A percentile compares a stretch with the other conserved stretches of the same genome.
Conservation (phyloP, 768 basidiomycete species). For the Lactifluus subvellereus region DNA sequence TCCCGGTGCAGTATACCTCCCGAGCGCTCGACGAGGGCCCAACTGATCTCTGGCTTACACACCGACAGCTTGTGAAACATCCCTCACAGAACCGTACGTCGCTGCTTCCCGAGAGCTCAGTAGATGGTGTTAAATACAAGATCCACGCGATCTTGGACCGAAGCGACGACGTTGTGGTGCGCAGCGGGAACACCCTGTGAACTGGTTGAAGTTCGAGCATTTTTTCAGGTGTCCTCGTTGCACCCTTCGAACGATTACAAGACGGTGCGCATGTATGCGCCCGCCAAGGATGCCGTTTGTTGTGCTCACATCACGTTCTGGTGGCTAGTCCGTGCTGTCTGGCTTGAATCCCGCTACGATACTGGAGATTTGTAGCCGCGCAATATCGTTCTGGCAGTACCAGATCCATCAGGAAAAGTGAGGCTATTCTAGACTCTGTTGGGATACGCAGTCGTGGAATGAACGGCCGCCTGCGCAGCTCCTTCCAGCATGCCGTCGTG, state of each 20-base stretch:
- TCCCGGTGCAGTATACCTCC: constrained; percentile 46
- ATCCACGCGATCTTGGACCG: neutral
- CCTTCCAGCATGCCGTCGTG: constrained; percentile 80
- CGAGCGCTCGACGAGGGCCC: constrained; percentile 3
- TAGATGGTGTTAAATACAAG: neutral
- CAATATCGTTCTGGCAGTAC: constrained; percentile 89
- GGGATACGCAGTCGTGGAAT: neutral
- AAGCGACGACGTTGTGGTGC: constrained; percentile 33
- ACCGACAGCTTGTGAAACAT: constrained; percentile 70
- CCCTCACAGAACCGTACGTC: constrained; percentile 68
- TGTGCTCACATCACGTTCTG: constrained; percentile 5
- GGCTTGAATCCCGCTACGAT: constrained; percentile 71
- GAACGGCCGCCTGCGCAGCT: constrained; percentile 35
- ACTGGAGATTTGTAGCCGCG: constrained; percentile 81
- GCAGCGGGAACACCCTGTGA: neutral
- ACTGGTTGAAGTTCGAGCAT: neutral
- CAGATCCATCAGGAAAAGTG: constrained; percentile 84
- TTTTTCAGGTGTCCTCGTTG: constrained; percentile 63
- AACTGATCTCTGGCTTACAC: neutral
- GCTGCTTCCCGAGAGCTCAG: constrained; percentile 17
- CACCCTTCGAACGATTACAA: constrained; percentile 90
- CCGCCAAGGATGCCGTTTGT: constrained; percentile 24
- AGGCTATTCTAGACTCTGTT: neutral
- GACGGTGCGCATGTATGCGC: constrained; percentile 52
- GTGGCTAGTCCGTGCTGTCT: constrained; percentile 69